A percentile compares a stretch with the other conserved stretches of the same genome.
phyloP scores from a whole-genome alignment of 2,329 filamentous ascomycete genomes.

The Phialemonium atrogriseum region DNA sequence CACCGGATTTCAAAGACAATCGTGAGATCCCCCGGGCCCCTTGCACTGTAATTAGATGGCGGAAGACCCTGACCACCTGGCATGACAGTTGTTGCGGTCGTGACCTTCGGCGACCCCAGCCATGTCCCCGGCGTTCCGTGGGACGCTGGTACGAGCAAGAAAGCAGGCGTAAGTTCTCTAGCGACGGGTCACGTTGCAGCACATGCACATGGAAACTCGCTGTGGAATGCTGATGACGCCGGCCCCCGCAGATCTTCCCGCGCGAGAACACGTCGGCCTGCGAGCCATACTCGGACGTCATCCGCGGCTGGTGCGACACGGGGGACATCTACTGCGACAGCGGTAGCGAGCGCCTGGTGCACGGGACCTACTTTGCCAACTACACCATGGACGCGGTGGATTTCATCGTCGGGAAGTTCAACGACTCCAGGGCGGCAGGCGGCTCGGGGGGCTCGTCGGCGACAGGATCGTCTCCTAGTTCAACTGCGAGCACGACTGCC shows the following conservation, averaged over 20 bases:
- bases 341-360: conserved; percentile 10
- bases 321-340: conserved; percentile 18
- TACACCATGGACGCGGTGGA: conserved; percentile 14
- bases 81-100: conserved; percentile 14
- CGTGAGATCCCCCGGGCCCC: conserved; percentile 6
- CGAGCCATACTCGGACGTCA: conserved; percentile 12
- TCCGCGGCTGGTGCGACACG: conserved; percentile 17
- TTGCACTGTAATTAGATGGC: too few species aligned
- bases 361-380: conserved; percentile 16
- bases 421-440: conserved; percentile 2
- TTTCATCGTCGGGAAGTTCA: conserved; percentile 14
- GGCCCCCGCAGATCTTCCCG: conserved; percentile 13
- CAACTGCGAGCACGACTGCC: background rate
- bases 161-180: conserved; percentile 12
- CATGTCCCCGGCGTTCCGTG: conserved; percentile 9
- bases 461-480: background rate
- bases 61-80: too few species aligned
- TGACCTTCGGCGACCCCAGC: conserved; percentile 16
- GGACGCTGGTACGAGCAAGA: conserved; percentile 13
- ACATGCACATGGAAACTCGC: too few species aligned
- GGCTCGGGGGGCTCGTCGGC: background rate
- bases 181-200: too few species aligned
- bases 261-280: conserved; percentile 12
- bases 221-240: background rate
- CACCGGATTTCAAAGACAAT: too few species aligned